Conservation (phyloP, 1,139 yeast species). For the Sugiyamaella paludigena region DNA sequence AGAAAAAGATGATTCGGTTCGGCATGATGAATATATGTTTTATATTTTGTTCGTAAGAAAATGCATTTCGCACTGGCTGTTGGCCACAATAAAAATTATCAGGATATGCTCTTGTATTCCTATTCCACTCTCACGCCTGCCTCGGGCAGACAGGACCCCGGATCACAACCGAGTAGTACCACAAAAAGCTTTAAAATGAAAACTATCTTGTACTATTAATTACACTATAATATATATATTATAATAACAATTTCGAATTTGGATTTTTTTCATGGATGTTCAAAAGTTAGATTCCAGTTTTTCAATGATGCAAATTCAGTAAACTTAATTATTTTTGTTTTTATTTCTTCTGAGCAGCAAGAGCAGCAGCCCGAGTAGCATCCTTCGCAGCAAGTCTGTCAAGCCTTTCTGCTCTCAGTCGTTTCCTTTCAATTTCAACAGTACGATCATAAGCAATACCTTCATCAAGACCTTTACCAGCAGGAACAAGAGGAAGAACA, state of each 20-base stretch:
- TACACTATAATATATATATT: not conserved
- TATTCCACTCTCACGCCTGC: too few species aligned
- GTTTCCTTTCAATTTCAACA: conserved; percentile 70
- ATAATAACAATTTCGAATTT: not conserved
- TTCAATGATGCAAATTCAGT: too few species aligned
- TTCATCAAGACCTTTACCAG: conserved; percentile 91
- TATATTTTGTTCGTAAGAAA: not conserved
- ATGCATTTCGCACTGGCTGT: not conserved
- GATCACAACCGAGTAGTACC: too few species aligned
- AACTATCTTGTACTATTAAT: too few species aligned
- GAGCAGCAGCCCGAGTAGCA: conserved; percentile 9
- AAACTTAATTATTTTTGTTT: not conserved
- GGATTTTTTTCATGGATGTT: not conserved
- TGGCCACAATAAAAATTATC: not conserved
- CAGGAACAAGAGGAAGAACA: conserved; percentile 97
- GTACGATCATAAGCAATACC: conserved; percentile 82
- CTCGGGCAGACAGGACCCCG: too few species aligned
- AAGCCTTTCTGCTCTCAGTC: conserved; percentile 54
- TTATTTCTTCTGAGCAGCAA: conserved; percentile 3
- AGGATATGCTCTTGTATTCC: not conserved
- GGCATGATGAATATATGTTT: conserved; percentile 2
- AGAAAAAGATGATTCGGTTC: conserved; percentile 1
- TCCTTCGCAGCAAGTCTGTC: conserved; percentile 16
- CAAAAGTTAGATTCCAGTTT: too few species aligned
- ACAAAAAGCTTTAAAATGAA: too few species aligned